A percentile compares a stretch with the other conserved stretches of the same genome.
These are phyloP conservation scores for Dendrobium chrysotoxum DNA, from an alignment of 106 monocot genomes.

Conservation along the genomic window DNA sequence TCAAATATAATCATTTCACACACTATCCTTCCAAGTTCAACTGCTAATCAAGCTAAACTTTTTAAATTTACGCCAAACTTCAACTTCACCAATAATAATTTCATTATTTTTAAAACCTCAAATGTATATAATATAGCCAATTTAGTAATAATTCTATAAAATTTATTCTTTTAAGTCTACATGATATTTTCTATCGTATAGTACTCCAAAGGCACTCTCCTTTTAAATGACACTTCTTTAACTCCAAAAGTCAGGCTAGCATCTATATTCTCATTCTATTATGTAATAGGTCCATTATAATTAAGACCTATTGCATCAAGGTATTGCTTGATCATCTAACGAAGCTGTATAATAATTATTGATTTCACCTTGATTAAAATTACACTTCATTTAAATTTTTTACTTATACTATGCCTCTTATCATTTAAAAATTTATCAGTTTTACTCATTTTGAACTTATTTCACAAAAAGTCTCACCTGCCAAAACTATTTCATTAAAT, in stretches of 20 bases:
- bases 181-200: no score
- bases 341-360: not conserved
- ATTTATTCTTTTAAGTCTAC: not conserved
- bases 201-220: no score
- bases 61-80: not conserved
- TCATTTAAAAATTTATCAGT: not conserved
- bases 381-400: not conserved
- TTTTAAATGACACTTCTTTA: no score
- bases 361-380: not conserved
- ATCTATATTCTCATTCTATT: no score
- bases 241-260: no score
- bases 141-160: not conserved
- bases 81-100: not conserved
- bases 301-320: not conserved
- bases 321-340: not conserved
- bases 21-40: not conserved
- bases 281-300: no score
- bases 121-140: not conserved
- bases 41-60: not conserved
- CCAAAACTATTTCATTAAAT: no score
- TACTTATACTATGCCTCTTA: not conserved
- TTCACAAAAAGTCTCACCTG: no score
- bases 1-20: not conserved
- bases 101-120: not conserved
- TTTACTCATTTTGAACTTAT: not conserved